Evolutionary conservation across 805 yeast genomes (phyloP), one percentile per base, ranked within the genome.

Genomic region (Metschnikowia sp.): DNA sequence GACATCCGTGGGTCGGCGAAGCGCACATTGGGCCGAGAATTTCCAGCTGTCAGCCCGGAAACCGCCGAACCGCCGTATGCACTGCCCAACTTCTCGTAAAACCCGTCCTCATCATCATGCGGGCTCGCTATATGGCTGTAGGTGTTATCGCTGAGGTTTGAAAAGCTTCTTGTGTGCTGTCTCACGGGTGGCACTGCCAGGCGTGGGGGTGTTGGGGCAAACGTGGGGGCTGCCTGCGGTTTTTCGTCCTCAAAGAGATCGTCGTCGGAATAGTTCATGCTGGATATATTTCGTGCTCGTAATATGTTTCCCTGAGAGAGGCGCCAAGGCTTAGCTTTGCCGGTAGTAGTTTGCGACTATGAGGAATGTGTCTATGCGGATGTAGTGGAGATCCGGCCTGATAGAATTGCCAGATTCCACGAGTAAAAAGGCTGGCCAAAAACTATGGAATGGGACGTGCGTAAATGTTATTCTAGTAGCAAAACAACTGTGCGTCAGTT

Each of bases 171-270:
- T 31, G 51, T 33, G 47, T 42, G 52, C 40, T 26, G 45, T 38
- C 34, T 29, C n/a, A 28, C 13, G 43, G 36, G 30, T n/a, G 36
- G 36, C 10, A 44, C 6, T 29, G 35, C 35, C 42, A 37, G 48
- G 22, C 31, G 19, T 33, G 49, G 43, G 19, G 32, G 39, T 11
- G 30, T 13, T 10, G 42, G 42, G 13, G 48, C 40, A 19, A 11
- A 11, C 13, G 40, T 26, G 10, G 38, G n/a, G 32, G 11, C 42
- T 11, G 30, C 18, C 15, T 11, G 34, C 32, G 42, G 45, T 32
- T 49, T 52, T 15, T 53, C 55, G 41, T 49, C 58, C 28, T 54
- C 58, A 32, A 55, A 55, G 10, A 55, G 49, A 36, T 55, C 58
- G 51, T 55, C 58, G 33, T 55, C 57, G 46, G 40, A 45, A 28